Base-by-base conservation (phyloP, 345 rosid species). In the Camelina sativa region DNA sequence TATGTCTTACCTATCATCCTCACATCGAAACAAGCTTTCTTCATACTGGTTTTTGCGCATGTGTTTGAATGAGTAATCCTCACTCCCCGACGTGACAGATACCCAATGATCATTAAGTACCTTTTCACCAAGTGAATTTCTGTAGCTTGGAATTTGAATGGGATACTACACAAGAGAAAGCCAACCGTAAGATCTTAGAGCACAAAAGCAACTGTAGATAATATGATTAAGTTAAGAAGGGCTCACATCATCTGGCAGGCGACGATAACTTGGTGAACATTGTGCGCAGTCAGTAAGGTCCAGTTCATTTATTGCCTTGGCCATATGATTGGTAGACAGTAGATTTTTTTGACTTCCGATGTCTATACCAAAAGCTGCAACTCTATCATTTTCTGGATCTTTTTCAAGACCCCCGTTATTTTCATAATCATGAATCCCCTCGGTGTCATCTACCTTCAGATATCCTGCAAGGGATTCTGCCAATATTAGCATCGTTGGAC, bases 31-130 rank as follows among this genome's bases (percentile, higher is more conserved):
- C 76, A 96, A 83, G 87, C 96, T 91, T 83, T 96, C 99, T 83
- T 92, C 99, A 76, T 96, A 96, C 84, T 92, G 99, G 76, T 96
- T 96, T 85, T 92, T 96, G 28, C 97, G 95, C 99, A 92, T 92
- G 80, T 96, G 99, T 74, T 96, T 96, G 67, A 96, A 96, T 50
- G 99, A 92, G 87, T 96, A 96, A 85, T 96, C 99, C 83, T 92
- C 99, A 86, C 99, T 96, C 77, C 99, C 99, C 35, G 98, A 96
- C 65, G 99, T 92, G 52, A 92, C 97, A 77, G 99, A 92, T 60
- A 92, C 98, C 99, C 98, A 96, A 83, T 88, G 86, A 80, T 92
- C 97, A 82, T 96, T 96, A 76, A 96, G 86, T 55, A 96, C 97
- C 82, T 85, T 81, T 71, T 81, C 84, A 74, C 94, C 99, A 75